A percentile compares a stretch with the other conserved stretches of the same genome.
Conservation (phyloP, 352 stramenopile species). For the Phytophthora sojae region DNA sequence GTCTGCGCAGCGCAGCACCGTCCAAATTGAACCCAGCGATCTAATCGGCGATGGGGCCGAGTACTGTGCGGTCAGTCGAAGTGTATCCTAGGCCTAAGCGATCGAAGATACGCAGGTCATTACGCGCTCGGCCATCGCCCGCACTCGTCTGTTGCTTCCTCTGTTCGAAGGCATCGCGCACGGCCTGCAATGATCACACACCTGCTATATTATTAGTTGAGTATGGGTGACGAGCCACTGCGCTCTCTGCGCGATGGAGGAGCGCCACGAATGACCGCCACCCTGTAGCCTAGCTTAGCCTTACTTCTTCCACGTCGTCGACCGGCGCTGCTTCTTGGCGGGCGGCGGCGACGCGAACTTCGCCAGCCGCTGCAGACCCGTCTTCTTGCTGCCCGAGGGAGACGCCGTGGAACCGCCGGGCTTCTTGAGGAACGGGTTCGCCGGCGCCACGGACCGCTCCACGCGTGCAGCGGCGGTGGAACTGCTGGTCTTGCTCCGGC, state of each 20-base stretch:
- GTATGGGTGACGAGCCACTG: not conserved
- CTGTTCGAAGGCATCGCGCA: not conserved
- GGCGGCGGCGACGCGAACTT: constrained; percentile 66
- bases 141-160: not conserved
- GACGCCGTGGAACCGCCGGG: constrained; percentile 25
- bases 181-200: constrained; percentile 1
- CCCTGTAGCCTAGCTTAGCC: not conserved
- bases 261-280: not conserved
- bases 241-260: not conserved
- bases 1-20: not conserved
- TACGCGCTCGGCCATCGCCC: not conserved
- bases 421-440: constrained; percentile 83
- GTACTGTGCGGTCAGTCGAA: not conserved
- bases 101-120: not conserved
- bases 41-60: not conserved
- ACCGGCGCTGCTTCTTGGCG: constrained; percentile 50
- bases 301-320: constrained; percentile 46
- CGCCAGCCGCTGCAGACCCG: constrained; percentile 63
- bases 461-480: constrained; percentile 1
- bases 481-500: constrained; percentile 13
- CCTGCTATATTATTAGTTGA: constrained; percentile 11
- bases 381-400: constrained; percentile 44
- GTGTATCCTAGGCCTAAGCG: not conserved
- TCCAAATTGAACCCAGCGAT: constrained; percentile 1
- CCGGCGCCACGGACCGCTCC: constrained; percentile 62